Percentiles rank a stretch among this genome's conserved stretches.
Evolutionary conservation across 495 filamentous ascomycete species (phyloP).

Genomic region (Tuber aestivum): DNA sequence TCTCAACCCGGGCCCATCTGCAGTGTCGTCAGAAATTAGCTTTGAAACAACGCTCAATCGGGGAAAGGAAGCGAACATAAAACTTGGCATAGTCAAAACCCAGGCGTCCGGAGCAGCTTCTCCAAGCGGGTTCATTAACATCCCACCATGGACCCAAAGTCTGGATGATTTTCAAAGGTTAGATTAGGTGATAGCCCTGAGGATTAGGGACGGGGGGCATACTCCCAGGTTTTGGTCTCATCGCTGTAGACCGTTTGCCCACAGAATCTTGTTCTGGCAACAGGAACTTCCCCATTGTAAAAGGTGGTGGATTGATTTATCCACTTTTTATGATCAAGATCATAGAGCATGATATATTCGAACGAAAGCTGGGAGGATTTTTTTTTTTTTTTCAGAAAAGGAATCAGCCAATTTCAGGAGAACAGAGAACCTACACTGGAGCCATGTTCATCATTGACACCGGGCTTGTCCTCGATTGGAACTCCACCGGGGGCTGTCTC

Average conservation of each 20-base stretch:
- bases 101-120: conserved; percentile 17
- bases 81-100: conserved; percentile 25
- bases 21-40: not conserved
- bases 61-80: conserved; percentile 13
- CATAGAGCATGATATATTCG: conserved; percentile 15
- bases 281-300: conserved; percentile 11
- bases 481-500: conserved; percentile 12
- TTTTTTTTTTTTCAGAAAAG: not conserved
- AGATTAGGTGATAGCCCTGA: not conserved
- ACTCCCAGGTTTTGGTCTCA: conserved; percentile 26
- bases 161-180: not conserved
- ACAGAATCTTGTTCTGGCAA: conserved; percentile 23
- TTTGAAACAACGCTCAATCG: not conserved
- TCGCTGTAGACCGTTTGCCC: conserved; percentile 19
- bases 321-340: conserved; percentile 13
- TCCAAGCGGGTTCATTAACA: conserved; percentile 9
- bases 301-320: conserved; percentile 26
- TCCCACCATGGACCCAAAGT: conserved; percentile 23
- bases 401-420: not conserved
- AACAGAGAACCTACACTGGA: not conserved
- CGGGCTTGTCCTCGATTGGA: not conserved
- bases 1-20: conserved; percentile 14
- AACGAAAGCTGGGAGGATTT: conserved; percentile 2
- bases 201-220: not conserved
- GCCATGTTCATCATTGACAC: conserved; percentile 15